Conservation (phyloP, 768 basidiomycete genomes). For the Rhizopogon sp. region DNA sequence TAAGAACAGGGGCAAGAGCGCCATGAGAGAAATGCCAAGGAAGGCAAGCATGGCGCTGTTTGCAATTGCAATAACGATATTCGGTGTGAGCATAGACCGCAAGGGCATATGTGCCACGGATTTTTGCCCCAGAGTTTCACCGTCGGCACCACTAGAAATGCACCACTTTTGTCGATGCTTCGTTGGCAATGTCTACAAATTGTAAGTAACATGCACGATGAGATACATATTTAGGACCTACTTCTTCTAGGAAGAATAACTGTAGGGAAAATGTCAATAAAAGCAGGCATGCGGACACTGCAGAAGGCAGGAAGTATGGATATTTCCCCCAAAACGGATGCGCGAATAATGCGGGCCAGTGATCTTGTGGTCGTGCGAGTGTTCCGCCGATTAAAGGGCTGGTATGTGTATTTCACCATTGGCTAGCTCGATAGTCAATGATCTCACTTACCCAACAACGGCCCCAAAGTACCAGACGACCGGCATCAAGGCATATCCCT, state of each 20-base stretch:
- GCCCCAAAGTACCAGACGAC: conserved; percentile 23
- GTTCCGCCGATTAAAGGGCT: conserved; percentile 56
- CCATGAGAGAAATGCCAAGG: conserved; percentile 33
- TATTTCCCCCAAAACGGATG: conserved; percentile 30
- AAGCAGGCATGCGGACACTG: conserved; percentile 14
- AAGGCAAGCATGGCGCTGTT: conserved; percentile 40
- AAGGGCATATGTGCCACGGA: conserved; percentile 35
- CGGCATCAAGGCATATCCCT: conserved; percentile 27
- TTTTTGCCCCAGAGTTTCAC: conserved; percentile 2
- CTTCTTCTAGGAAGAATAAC: conserved; percentile 25
- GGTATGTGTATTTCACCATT: not conserved
- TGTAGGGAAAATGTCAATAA: conserved; percentile 12
- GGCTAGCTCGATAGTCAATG: not conserved
- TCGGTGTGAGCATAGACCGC: conserved; percentile 28
- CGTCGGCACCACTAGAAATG: too few relatives aligned
- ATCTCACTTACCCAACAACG: conserved; percentile 29
- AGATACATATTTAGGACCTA: conserved; percentile 6
- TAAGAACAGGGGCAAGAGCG: conserved; percentile 41
- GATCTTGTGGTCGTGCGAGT: conserved; percentile 50
- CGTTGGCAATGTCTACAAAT: not conserved
- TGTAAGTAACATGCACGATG: not conserved
- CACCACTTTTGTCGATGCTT: too few relatives aligned
- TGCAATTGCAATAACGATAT: conserved; percentile 35
- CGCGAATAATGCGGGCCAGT: conserved; percentile 43
- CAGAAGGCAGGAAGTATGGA: conserved; percentile 34